phyloP scores from a whole-genome alignment of 768 basidiomycete genomes.

The Suillus variegatus region DNA sequence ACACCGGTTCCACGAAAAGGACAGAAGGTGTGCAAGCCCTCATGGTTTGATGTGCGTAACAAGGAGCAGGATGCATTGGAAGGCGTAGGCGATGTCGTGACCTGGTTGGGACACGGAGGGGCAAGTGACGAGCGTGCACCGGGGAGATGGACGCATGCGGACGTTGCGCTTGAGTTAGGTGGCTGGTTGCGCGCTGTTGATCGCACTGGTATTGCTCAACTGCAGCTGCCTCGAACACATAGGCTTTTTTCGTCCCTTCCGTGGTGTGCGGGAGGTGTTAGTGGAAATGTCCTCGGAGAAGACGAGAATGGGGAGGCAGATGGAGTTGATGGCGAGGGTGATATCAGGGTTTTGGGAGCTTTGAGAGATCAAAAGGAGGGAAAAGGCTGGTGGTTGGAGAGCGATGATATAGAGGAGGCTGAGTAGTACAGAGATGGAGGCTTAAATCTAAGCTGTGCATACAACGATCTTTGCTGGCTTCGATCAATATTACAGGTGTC shows the following conservation, averaged over 20 bases:
- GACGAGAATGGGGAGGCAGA: conserved; percentile 29
- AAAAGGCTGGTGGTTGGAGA: conserved; percentile 46
- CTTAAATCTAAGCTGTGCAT: background rate
- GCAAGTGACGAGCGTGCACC: conserved; percentile 14
- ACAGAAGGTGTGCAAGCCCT: conserved; percentile 87
- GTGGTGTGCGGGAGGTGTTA: conserved; percentile 38
- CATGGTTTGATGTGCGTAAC: conserved; percentile 70
- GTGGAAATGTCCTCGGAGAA: conserved; percentile 27
- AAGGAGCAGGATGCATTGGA: conserved; percentile 62
- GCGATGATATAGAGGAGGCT: conserved; percentile 58
- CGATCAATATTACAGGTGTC: background rate
- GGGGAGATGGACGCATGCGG: conserved; percentile 51
- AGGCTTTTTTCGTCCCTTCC: conserved; percentile 52
- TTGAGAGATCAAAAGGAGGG: conserved; percentile 30
- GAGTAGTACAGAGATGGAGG: conserved; percentile 12
- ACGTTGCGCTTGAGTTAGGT: conserved; percentile 60
- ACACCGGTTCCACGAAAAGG: conserved; percentile 75
- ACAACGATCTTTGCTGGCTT: background rate
- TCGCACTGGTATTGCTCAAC: conserved; percentile 1
- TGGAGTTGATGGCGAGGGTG: conserved; percentile 29
- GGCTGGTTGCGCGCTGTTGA: conserved; percentile 57
- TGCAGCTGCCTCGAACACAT: conserved; percentile 37
- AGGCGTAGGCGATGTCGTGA: conserved; percentile 51
- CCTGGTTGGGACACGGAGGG: conserved; percentile 52
- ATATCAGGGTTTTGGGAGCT: conserved; percentile 29